Evolutionary conservation across 768 basidiomycete species (phyloP), one percentile per base, ranked within the genome.

Genomic region (Calocybe indica): DNA sequence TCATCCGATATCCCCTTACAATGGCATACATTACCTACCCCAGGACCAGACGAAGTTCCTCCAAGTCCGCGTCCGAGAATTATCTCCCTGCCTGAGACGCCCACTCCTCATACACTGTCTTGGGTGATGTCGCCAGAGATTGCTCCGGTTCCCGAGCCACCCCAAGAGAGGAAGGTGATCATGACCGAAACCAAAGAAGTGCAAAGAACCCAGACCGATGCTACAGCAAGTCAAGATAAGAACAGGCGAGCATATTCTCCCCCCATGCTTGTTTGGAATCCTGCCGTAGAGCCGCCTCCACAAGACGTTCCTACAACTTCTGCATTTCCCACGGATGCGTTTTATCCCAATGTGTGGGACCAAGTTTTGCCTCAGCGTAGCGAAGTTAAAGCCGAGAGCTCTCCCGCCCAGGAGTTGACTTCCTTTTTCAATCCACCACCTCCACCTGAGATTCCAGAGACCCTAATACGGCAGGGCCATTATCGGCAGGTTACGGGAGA

Each of bases 261-360:
- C 46, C 83, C 82, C 1, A 72, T 85, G 64, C 56, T 85, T 34
- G 59, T 75, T n/a, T 92, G 91, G 89, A 88, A 92, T 64, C 82
- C 90, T 7, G 80, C 85, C 12, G 51, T 83, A 12, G 85, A 89
- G 52, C 86, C 89, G 0, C 92, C 92, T 3, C 89, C 92, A 3
- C 82, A 72, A 31, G 69, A 67, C 35, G 66, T 73, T 13, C 81
- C 82, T 13, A 62, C 77, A 49, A 55, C 64, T 0, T 78, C 73
- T 57, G 77, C 74, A 55, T 89, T 85, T 55, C 84, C 85, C n/a
- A 61, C 76, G 31, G 78, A 85, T 51, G 84, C 85, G 0, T 86
- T 88, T 62, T 95, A 88, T 62, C 75, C 82, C 33, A 92, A 94
- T 60, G 74, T 81, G 29, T 97, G 94, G 95, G 93, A 97, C 59